These are phyloP conservation scores for Hirsutella minnesotensis DNA, from an alignment of 2,329 filamentous ascomycete species.

Conservation along the genomic window DNA sequence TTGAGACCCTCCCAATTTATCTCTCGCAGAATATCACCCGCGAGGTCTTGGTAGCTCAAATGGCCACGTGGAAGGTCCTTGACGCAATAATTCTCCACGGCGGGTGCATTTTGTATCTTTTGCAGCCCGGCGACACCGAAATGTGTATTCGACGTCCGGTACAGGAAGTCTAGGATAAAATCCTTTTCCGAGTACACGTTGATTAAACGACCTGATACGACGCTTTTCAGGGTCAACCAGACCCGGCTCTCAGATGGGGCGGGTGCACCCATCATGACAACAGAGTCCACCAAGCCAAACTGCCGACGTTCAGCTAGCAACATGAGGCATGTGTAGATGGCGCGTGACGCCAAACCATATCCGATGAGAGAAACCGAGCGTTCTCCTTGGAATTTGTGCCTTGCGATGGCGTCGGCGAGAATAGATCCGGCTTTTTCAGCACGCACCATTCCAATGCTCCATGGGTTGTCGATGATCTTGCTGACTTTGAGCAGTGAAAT, in stretches of 20 bases:
- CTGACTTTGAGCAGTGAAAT: constrained; percentile 52
- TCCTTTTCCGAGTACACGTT: constrained; percentile 86
- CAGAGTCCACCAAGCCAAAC: constrained; percentile 79
- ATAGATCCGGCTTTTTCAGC: constrained; percentile 61
- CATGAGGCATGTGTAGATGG: constrained; percentile 77
- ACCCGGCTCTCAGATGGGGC: constrained; percentile 58
- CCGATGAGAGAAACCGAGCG: constrained; percentile 70
- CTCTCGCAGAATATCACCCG: constrained; percentile 53
- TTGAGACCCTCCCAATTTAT: constrained; percentile 60
- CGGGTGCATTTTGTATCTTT: constrained; percentile 52
- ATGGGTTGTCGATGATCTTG: constrained; percentile 71
- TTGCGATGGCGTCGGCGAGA: constrained; percentile 72
- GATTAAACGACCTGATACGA: constrained; percentile 72
- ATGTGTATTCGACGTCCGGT: constrained; percentile 69
- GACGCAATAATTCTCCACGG: constrained; percentile 57
- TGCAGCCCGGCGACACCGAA: constrained; percentile 79
- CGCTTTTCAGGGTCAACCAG: constrained; percentile 68
- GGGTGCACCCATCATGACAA: constrained; percentile 73
- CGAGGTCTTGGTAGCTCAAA: constrained; percentile 55
- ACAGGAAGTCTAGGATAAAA: constrained; percentile 79
- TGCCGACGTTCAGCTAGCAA: constrained; percentile 67
- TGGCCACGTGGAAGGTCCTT: constrained; percentile 57
- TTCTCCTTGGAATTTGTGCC: constrained; percentile 66
- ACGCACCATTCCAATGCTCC: constrained; percentile 62
- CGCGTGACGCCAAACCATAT: constrained; percentile 69